Evolutionary conservation across 2,329 filamentous ascomycete genomes (phyloP).

Genomic region (Diaporthe amygdali): DNA sequence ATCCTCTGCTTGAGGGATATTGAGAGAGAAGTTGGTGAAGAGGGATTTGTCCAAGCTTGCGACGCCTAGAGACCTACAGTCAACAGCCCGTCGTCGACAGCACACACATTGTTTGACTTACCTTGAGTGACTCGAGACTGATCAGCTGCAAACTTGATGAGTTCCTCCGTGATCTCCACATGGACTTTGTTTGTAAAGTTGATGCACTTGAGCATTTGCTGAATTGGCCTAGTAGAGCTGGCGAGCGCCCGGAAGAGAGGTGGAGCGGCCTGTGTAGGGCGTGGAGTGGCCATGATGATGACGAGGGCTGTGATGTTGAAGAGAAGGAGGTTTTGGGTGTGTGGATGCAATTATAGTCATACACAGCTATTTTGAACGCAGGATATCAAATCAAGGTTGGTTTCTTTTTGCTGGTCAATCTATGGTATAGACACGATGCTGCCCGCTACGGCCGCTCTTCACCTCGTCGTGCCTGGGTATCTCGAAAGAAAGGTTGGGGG

Average conservation of each 20-base stretch:
- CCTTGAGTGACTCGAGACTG: constrained; percentile 92
- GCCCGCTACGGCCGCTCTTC: constrained; percentile 21
- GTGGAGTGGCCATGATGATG: constrained; percentile 22
- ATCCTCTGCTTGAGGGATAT: constrained; percentile 48
- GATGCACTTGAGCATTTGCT: constrained; percentile 65
- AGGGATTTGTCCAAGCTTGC: constrained; percentile 88
- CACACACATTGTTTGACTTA: constrained; percentile 42
- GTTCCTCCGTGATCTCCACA: constrained; percentile 80
- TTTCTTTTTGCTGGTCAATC: constrained; percentile 35
- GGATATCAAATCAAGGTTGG: constrained; percentile 29
- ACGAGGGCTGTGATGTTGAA: not conserved
- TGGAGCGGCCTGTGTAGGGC: constrained; percentile 36
- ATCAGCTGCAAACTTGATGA: constrained; percentile 86
- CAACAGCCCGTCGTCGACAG: constrained; percentile 36
- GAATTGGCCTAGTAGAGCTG: constrained; percentile 77
- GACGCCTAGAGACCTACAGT: constrained; percentile 53
- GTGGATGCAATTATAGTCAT: constrained; percentile 18
- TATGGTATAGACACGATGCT: constrained; percentile 44
- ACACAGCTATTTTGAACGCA: constrained; percentile 19
- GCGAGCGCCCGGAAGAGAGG: constrained; percentile 75
- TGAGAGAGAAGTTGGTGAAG: constrained; percentile 84
- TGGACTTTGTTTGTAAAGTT: constrained; percentile 63
- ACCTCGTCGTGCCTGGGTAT: constrained; percentile 28
- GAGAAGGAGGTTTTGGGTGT: not conserved
- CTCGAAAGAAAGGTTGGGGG: constrained; percentile 34